phyloP scores from a whole-genome alignment of 2,329 filamentous ascomycete genomes.

The Knoxdaviesia capensis region DNA sequence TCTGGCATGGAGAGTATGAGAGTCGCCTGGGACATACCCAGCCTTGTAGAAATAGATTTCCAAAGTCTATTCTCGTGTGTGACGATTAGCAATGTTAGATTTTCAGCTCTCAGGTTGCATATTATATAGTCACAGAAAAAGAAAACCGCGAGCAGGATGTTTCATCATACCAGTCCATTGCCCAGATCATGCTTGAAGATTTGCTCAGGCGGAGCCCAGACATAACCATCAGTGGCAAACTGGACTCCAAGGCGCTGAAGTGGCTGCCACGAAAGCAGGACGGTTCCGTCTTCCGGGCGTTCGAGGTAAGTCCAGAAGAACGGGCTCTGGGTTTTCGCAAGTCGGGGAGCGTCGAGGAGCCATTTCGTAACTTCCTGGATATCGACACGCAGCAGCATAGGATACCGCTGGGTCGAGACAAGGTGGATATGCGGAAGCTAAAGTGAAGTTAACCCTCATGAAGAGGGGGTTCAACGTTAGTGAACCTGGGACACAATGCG shows the following conservation, averaged over 20 bases:
- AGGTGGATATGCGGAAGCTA: slow-evolving; percentile 82
- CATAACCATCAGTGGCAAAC: slow-evolving; percentile 79
- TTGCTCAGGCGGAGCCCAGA: slow-evolving; percentile 72
- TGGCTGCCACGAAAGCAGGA: slow-evolving; percentile 81
- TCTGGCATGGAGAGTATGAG: slow-evolving; percentile 55
- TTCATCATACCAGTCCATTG: slow-evolving; percentile 27
- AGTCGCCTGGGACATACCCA: slow-evolving; percentile 62
- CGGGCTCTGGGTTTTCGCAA: slow-evolving; percentile 64
- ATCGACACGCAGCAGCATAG: slow-evolving; percentile 48
- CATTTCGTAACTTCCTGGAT: slow-evolving; percentile 64
- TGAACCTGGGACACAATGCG: neutral
- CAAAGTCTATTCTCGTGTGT: slow-evolving; percentile 38
- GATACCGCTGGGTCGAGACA: slow-evolving; percentile 66
- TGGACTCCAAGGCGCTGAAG: slow-evolving; percentile 46
- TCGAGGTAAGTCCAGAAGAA: slow-evolving; percentile 92
- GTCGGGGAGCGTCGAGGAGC: slow-evolving; percentile 64
- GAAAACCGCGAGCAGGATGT: neutral
- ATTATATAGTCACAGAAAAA: slow-evolving; percentile 4
- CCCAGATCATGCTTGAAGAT: slow-evolving; percentile 55
- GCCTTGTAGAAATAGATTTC: slow-evolving; percentile 72
- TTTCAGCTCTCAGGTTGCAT: too few relatives aligned
- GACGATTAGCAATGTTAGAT: too few relatives aligned
- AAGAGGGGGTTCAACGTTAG: slow-evolving; percentile 1
- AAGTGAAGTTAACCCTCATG: slow-evolving; percentile 2
- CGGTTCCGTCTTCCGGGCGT: slow-evolving; percentile 58